phyloP scores from a whole-genome alignment of 2,329 filamentous ascomycete genomes.

The Fusarium irregulare region DNA sequence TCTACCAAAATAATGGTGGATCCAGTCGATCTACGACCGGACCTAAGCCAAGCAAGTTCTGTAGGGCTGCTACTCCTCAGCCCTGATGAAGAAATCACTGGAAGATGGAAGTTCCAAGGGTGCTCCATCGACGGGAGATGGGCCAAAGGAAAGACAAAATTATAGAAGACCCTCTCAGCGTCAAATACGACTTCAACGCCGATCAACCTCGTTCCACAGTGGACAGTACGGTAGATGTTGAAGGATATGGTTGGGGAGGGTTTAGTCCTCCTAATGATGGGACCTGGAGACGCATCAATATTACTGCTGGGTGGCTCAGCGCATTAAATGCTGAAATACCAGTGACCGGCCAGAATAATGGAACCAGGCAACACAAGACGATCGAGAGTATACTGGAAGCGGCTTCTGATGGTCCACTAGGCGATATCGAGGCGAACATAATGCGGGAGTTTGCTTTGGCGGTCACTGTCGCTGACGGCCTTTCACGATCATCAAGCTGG shows the following conservation, averaged over 20 bases:
- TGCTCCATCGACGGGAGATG: neutral
- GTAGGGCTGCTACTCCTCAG: neutral
- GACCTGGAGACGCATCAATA: neutral
- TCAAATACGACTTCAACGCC: neutral
- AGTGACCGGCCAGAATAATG: neutral
- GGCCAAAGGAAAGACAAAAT: neutral
- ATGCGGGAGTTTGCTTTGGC: neutral
- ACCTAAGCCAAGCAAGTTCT: neutral
- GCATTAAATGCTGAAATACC: neutral
- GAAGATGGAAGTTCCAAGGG: neutral
- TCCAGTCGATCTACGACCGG: neutral
- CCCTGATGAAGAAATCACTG: neutral
- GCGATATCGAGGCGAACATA: neutral
- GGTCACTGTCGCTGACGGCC: neutral
- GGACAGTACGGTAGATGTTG: neutral
- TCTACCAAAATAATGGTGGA: neutral
- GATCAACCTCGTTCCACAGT: neutral
- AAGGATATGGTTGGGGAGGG: neutral
- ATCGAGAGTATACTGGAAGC: neutral
- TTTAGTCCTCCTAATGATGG: neutral
- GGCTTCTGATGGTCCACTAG: neutral
- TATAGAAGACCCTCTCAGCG: neutral
- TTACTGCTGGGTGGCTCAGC: neutral
- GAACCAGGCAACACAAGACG: fast-evolving
- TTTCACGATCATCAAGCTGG: neutral